Evolutionary conservation across 169 alveolate genomes (phyloP), one percentile per base, ranked within the genome.

Genomic region (Eimeria sp.): DNA sequence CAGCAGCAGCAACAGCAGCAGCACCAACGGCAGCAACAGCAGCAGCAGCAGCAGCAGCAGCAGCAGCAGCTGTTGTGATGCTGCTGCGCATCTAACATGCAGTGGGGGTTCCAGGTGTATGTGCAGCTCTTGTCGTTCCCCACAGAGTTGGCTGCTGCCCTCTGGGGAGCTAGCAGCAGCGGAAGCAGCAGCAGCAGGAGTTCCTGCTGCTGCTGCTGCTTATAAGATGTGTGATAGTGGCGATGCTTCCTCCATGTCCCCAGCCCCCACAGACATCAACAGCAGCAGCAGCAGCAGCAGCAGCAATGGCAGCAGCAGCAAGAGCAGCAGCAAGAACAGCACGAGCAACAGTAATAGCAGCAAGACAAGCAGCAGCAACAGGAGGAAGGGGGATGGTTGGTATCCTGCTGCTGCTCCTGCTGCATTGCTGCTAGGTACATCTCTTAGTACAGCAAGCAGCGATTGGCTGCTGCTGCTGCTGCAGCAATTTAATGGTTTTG

Each of bases 381-480:
- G n/a, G 49, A 72, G 49, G 30, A 72, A 58, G 25, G 63, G 63
- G n/a, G n/a, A n/a, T n/a, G n/a, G n/a, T 5, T 82, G 90, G 90
- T 27, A n/a, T 22, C 90, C 90, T 9, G 90, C 73, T 82, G 90
- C 90, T 0, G 73, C 90, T 11, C 49, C 73, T 5, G 47, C 27
- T 5, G 90, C 90, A 10, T 54, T 82, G 90, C 90, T 82, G 73
- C 72, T 82, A 13, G 90, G 90, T 4, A 82, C 90, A 5, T 82
- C 90, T 0, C 70, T 82, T 16, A 82, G 54, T 4, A 82, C 90
- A 18, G 57, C 49, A 70, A 82, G 90, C 73, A 82, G 90, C 49
- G 90, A 82, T 72, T 82, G 90, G 90, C 72, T 82, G 90, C 90
- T 82, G 67, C 72, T 82, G 90, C 72, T 82, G 90, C 72, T 82